Base-by-base conservation (phyloP, 2,329 filamentous ascomycete genomes). In the Exophiala sp. region DNA sequence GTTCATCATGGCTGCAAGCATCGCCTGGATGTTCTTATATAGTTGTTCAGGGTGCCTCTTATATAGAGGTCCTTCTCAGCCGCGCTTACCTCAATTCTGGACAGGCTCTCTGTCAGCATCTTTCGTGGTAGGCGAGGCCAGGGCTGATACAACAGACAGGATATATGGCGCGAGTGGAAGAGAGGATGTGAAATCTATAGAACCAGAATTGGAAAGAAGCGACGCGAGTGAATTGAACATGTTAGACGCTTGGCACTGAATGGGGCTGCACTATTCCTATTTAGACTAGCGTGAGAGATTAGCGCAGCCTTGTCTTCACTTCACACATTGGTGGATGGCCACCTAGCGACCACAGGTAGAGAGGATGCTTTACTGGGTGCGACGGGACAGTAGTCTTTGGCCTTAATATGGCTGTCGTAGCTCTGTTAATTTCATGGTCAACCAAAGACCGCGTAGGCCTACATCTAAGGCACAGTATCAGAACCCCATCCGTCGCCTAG, bases 401-500 rank as follows among this genome's bases (percentile, higher is more conserved):
- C 29, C 8, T n/a, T 7, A 32, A n/a, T 32, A n/a, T n/a, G 11
- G 11, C 29, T 3, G 3, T 32, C 3, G n/a, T 32, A 9, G 11
- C 29, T n/a, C 6, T 32, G 29, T 5, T 6, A 27, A 10, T 27
- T 27, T 27, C 24, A 27, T 5, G 24, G 24, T 27, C 24, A 5
- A 5, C 24, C 24, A 27, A 10, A 6, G 6, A 27, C 24, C 24
- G n/a, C n/a, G n/a, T n/a, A n/a, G n/a, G n/a, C n/a, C n/a, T n/a
- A n/a, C n/a, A n/a, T n/a, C n/a, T n/a, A n/a, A n/a, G n/a, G n/a
- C n/a, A n/a, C n/a, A n/a, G n/a, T n/a, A n/a, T 45, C 43, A 60
- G 40, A 60, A 59, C 24, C 59, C 59, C 45, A 62, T 58, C 38
- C 57, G 51, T 41, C 57, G 48, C 35, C 58, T 52, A 6, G 48